A percentile compares a stretch with the other conserved stretches of the same genome.
phyloP scores from a whole-genome alignment of 371 early-diverging fungal species.

The Capillidium heterosporum region DNA sequence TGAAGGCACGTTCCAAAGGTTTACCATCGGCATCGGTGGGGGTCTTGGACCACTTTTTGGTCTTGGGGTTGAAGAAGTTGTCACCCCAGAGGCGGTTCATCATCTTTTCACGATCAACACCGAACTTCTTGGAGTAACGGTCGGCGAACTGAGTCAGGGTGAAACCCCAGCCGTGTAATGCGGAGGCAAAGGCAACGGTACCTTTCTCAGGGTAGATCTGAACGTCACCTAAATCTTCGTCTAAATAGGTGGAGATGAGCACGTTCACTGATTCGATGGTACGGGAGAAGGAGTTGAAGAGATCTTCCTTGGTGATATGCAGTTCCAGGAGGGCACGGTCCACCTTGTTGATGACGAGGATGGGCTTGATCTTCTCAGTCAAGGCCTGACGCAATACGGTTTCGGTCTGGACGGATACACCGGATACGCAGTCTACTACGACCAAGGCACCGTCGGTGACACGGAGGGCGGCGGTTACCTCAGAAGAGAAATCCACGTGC shows the following conservation, averaged over 20 bases:
- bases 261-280: conserved; percentile 94
- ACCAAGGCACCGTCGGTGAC: conserved; percentile 99
- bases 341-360: conserved; percentile 98
- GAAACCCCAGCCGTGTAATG: conserved; percentile 99
- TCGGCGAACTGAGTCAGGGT: conserved; percentile 97
- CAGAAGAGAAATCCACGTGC: conserved; percentile 99
- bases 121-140: conserved; percentile 95
- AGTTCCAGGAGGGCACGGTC: conserved; percentile 99
- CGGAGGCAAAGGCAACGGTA: conserved; percentile 98
- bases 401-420: conserved; percentile 99
- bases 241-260: conserved; percentile 80
- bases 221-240: conserved; percentile 68
- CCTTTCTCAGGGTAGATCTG: conserved; percentile 89
- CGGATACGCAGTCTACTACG: conserved; percentile 98
- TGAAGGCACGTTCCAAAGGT: conserved; percentile 89
- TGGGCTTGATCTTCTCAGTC: conserved; percentile 97
- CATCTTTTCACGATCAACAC: conserved; percentile 90
- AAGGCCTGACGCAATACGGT: conserved; percentile 99
- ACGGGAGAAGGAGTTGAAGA: conserved; percentile 84
- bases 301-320: conserved; percentile 87
- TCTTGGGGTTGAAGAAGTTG: conserved; percentile 92
- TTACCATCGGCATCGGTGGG: conserved; percentile 67
- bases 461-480: conserved; percentile 99
- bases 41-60: conserved; percentile 85
- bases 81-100: conserved; percentile 94